Conservation (phyloP, 2,329 filamentous ascomycete species). For the Paecilomyces formosus region DNA sequence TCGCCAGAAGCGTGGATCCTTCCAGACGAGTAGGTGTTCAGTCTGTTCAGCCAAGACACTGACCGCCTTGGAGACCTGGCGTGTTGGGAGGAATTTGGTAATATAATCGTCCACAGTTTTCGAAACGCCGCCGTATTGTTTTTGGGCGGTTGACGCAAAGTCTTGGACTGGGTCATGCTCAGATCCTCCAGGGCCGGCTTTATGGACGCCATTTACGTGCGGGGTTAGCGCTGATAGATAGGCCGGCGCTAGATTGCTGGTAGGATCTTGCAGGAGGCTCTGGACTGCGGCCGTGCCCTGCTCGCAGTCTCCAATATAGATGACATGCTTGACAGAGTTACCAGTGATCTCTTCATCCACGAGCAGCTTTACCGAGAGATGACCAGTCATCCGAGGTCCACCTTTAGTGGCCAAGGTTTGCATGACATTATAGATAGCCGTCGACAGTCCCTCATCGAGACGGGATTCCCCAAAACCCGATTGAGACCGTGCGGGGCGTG, state of each 20-base stretch:
- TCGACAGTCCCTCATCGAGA: constrained; percentile 45
- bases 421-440: constrained; percentile 60
- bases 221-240: constrained; percentile 20
- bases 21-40: constrained; percentile 43
- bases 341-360: constrained; percentile 41
- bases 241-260: constrained; percentile 13
- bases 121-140: not conserved
- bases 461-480: constrained; percentile 59
- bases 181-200: not conserved
- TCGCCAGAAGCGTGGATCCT: constrained; percentile 46
- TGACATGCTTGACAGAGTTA: constrained; percentile 23
- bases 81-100: constrained; percentile 8
- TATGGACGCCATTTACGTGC: constrained; percentile 5
- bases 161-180: not conserved
- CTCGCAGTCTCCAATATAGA: constrained; percentile 25
- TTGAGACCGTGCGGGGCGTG: constrained; percentile 57
- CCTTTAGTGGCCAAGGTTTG: constrained; percentile 46
- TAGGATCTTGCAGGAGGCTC: constrained; percentile 23
- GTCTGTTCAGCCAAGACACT: constrained; percentile 14
- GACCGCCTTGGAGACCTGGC: constrained; percentile 11
- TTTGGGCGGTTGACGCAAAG: not conserved
- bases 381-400: constrained; percentile 54
- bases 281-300: constrained; percentile 19
- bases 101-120: constrained; percentile 4
- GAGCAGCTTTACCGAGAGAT: constrained; percentile 66